A percentile compares a stretch with the other conserved stretches of the same genome.
Evolutionary conservation across 768 basidiomycete genomes (phyloP).

Genomic region (Boletus vinaceobasis): DNA sequence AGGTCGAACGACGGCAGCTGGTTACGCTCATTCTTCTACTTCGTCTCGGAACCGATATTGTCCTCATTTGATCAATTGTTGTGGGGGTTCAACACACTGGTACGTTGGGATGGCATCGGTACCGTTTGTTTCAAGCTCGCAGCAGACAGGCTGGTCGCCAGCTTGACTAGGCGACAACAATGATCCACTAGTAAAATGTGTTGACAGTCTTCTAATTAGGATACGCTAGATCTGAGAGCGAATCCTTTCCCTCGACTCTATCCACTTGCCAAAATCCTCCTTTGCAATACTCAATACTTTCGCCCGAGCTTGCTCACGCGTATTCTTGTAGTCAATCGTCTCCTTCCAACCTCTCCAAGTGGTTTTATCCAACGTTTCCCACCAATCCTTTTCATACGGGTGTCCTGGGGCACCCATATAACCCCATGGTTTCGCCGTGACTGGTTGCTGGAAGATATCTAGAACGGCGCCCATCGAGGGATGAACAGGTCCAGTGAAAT

Average conservation of each 20-base stretch:
- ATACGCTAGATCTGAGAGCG: neutral
- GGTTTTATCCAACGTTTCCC: conserved; percentile 38
- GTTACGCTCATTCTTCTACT: no score
- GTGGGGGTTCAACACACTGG: no score
- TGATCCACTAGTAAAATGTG: neutral
- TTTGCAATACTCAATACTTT: no score
- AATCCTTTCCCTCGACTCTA: neutral
- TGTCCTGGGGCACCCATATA: conserved; percentile 50
- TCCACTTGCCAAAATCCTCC: neutral
- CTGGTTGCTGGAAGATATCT: neutral
- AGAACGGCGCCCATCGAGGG: neutral
- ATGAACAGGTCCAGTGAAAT: neutral
- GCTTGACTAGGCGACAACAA: neutral
- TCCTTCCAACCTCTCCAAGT: conserved; percentile 36
- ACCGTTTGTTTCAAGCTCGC: no score
- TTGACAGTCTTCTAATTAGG: neutral
- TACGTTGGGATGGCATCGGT: no score
- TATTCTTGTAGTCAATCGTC: conserved; percentile 6
- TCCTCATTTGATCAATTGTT: no score
- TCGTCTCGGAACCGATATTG: no score
- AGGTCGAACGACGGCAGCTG: neutral
- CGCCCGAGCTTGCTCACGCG: neutral
- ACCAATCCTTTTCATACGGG: conserved; percentile 47
- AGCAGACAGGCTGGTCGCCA: no score
- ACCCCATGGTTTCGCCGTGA: conserved; percentile 49